These are phyloP conservation scores for Coniochaeta pulveracea DNA, from an alignment of 2,329 filamentous ascomycete species.

Conservation along the genomic window DNA sequence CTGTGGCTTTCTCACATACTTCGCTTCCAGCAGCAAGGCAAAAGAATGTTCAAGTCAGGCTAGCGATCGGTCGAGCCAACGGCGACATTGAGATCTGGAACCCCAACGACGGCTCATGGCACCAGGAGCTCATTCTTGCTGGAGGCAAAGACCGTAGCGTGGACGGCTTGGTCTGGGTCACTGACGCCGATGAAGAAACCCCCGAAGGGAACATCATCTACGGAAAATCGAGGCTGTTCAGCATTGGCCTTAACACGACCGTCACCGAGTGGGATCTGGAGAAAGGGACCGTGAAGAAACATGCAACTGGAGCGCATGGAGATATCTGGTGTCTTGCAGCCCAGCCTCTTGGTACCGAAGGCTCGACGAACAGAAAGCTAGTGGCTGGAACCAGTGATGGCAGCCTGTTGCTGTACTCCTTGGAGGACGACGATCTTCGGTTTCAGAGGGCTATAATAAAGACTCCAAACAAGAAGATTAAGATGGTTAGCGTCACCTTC, in stretches of 20 bases:
- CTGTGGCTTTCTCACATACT: slow-evolving; percentile 83
- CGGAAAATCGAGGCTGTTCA: slow-evolving; percentile 80
- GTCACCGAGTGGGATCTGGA: slow-evolving; percentile 93
- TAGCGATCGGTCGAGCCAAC: slow-evolving; percentile 86
- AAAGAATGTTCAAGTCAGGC: slow-evolving; percentile 51
- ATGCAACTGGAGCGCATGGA: slow-evolving; percentile 85
- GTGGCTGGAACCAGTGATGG: slow-evolving; percentile 86
- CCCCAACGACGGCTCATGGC: slow-evolving; percentile 69
- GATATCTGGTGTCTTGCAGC: slow-evolving; percentile 95
- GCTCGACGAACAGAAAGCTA: slow-evolving; percentile 41
- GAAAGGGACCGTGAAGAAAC: slow-evolving; percentile 63
- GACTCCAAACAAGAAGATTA: slow-evolving; percentile 70
- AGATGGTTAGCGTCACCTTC: slow-evolving; percentile 85
- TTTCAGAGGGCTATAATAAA: slow-evolving; percentile 68
- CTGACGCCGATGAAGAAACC: slow-evolving; percentile 65
- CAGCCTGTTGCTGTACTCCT: slow-evolving; percentile 75
- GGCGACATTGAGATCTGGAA: slow-evolving; percentile 99
- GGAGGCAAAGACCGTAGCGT: slow-evolving; percentile 80
- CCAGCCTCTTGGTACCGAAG: slow-evolving; percentile 49
- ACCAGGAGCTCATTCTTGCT: slow-evolving; percentile 76
- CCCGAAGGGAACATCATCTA: slow-evolving; percentile 48
- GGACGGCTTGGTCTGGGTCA: slow-evolving; percentile 85
- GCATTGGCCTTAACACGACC: slow-evolving; percentile 84
- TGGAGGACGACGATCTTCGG: slow-evolving; percentile 70
- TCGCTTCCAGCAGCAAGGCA: slow-evolving; percentile 29